phyloP scores from a whole-genome alignment of 2,329 filamentous ascomycete genomes.

The Cryphonectria radicalis region DNA sequence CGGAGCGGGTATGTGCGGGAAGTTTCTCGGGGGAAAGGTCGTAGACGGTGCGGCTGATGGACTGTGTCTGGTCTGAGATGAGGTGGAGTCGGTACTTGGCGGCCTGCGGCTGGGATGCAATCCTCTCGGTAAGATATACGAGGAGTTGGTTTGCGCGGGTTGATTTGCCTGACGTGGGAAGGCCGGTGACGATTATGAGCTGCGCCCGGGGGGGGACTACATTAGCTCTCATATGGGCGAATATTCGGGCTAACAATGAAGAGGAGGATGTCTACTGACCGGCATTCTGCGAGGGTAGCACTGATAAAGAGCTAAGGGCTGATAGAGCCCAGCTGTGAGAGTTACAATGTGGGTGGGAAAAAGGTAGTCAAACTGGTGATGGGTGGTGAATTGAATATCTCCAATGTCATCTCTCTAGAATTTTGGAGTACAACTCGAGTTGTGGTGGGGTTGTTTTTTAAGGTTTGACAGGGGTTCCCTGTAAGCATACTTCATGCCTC shows the following conservation, averaged over 20 bases:
- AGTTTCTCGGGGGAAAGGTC: constrained; percentile 59
- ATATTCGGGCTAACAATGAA: not conserved
- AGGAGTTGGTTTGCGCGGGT: constrained; percentile 69
- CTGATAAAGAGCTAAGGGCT: not conserved
- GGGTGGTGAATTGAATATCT: not conserved
- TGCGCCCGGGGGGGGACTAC: constrained; percentile 37
- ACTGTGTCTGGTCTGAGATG: constrained; percentile 73
- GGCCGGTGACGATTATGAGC: constrained; percentile 70
- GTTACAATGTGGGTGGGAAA: not conserved
- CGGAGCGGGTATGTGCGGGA: constrained; percentile 66
- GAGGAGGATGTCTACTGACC: not conserved
- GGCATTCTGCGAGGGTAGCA: not conserved
- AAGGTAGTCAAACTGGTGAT: not conserved
- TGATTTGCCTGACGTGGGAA: constrained; percentile 71
- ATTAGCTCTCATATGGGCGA: constrained; percentile 2
- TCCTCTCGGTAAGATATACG: constrained; percentile 64
- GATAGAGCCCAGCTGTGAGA: not conserved
- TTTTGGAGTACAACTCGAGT: not conserved
- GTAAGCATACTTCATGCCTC: too few relatives aligned
- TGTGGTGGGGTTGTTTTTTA: not conserved
- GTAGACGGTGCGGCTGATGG: constrained; percentile 73
- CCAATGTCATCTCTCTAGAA: not conserved
- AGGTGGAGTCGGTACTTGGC: constrained; percentile 69
- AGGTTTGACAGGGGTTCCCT: not conserved
- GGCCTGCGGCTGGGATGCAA: constrained; percentile 43